A percentile compares a stretch with the other conserved stretches of the same genome.
Conservation (phyloP, 345 rosid species). For the Geranium brycei region DNA sequence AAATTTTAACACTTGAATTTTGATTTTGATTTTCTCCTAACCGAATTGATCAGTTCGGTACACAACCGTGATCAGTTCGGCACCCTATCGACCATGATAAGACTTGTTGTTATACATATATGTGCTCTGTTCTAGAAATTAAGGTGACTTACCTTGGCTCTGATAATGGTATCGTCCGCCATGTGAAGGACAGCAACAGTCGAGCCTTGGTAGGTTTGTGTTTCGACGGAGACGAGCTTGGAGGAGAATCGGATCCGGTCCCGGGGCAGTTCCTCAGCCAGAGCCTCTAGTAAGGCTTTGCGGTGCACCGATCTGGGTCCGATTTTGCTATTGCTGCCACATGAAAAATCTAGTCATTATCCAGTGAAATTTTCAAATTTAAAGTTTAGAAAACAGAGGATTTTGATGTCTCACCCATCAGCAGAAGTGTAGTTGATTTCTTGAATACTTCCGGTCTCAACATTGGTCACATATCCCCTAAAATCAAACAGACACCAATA, state of each 20-base stretch:
- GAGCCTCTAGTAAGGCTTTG: conserved; percentile 14
- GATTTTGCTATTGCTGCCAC: not conserved
- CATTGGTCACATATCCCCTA: conserved; percentile 14
- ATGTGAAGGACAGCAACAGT: conserved; percentile 11
- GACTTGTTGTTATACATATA: too few relatives aligned
- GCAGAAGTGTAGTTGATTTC: not conserved
- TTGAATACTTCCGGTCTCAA: conserved; percentile 15
- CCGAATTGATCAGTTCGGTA: too few relatives aligned
- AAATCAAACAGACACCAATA: not conserved
- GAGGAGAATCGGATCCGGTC: conserved; percentile 25
- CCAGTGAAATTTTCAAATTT: too few relatives aligned
- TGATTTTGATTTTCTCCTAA: too few relatives aligned
- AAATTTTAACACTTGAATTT: too few relatives aligned
- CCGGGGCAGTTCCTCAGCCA: conserved; percentile 23
- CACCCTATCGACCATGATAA: too few relatives aligned
- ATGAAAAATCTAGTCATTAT: too few relatives aligned
- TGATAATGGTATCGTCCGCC: conserved; percentile 21
- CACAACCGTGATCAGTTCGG: too few relatives aligned
- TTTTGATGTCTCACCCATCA: not conserved
- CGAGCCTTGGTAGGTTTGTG: conserved; percentile 5
- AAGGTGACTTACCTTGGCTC: conserved; percentile 26
- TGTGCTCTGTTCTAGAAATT: too few relatives aligned
- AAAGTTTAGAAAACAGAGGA: not conserved
- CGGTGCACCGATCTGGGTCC: conserved; percentile 17
- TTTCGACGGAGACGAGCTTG: conserved; percentile 14